phyloP scores from a whole-genome alignment of 2,329 filamentous ascomycete genomes.

The Calonectria pseudoturangicola region DNA sequence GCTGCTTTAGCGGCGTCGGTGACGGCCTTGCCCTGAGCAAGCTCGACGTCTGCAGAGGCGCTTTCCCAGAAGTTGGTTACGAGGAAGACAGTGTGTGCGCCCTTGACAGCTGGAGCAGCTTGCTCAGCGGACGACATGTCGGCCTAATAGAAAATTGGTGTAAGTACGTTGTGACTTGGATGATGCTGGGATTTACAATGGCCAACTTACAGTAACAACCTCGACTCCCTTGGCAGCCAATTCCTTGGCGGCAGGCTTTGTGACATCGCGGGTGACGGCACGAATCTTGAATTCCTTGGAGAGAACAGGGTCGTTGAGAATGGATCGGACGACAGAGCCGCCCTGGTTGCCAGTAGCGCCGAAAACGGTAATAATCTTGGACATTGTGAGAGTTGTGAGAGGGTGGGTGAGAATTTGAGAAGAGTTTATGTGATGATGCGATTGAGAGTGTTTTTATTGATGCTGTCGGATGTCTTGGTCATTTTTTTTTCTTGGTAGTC shows the following conservation, averaged over 20 bases:
- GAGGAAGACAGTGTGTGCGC: slow-evolving; percentile 65
- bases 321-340: slow-evolving; percentile 65
- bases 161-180: not conserved
- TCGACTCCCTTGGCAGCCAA: slow-evolving; percentile 65
- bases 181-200: not conserved
- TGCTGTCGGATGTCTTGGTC: not conserved
- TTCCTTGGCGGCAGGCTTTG: slow-evolving; percentile 62
- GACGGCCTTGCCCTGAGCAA: slow-evolving; percentile 66
- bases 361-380: slow-evolving; percentile 64
- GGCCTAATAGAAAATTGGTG: slow-evolving; percentile 54
- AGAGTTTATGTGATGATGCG: not conserved
- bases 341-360: slow-evolving; percentile 71
- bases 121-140: slow-evolving; percentile 58
- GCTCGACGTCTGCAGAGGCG: slow-evolving; percentile 59
- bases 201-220: slow-evolving; percentile 56
- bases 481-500: not conserved
- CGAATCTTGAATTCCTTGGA: slow-evolving; percentile 66
- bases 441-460: not conserved
- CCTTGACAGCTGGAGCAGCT: slow-evolving; percentile 61
- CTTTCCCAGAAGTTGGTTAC: slow-evolving; percentile 63
- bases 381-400: not conserved
- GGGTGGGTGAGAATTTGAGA: not conserved
- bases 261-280: slow-evolving; percentile 66
- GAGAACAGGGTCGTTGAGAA: slow-evolving; percentile 67
- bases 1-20: slow-evolving; percentile 67